A percentile compares a stretch with the other conserved stretches of the same genome.
Evolutionary conservation across 805 yeast species (phyloP).

Genomic region (Debaryomyces castellii): DNA sequence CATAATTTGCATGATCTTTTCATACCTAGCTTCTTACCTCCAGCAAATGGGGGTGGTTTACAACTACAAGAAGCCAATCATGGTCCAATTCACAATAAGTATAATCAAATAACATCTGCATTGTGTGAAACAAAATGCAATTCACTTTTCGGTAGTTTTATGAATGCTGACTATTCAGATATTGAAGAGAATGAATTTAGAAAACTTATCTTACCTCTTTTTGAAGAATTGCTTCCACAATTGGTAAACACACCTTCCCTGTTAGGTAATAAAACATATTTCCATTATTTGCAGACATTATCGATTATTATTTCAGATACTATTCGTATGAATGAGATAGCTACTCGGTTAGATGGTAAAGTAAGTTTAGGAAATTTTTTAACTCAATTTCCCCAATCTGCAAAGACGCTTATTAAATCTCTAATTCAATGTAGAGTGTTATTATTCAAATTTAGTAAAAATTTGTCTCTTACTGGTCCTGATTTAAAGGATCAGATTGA

Average conservation of each 20-base stretch:
- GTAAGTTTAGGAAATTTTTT: slow-evolving; percentile 23
- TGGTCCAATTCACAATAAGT: slow-evolving; percentile 12
- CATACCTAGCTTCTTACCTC: slow-evolving; percentile 41
- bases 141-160: slow-evolving; percentile 20
- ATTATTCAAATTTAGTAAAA: slow-evolving; percentile 12
- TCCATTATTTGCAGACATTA: slow-evolving; percentile 16
- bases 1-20: slow-evolving; percentile 44
- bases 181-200: slow-evolving; percentile 3
- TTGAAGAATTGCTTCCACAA: slow-evolving; percentile 14
- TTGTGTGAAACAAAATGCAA: slow-evolving; percentile 27
- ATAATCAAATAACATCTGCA: slow-evolving; percentile 23
- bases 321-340: slow-evolving; percentile 57
- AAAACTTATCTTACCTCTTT: slow-evolving; percentile 10
- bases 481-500: slow-evolving; percentile 15
- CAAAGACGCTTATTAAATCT: slow-evolving; percentile 36
- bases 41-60: slow-evolving; percentile 19
- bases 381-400: slow-evolving; percentile 23
- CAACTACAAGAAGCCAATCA: slow-evolving; percentile 6
- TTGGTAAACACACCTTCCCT: slow-evolving; percentile 1
- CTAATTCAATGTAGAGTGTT: slow-evolving; percentile 42
- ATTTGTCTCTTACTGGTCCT: slow-evolving; percentile 7
- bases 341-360: slow-evolving; percentile 49
- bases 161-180: slow-evolving; percentile 23
- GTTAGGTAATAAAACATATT: slow-evolving; percentile 7
- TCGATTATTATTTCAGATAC: slow-evolving; percentile 44